A percentile compares a stretch with the other conserved stretches of the same genome.
These are phyloP conservation scores for Cladophialophora immunda DNA, from an alignment of 2,329 filamentous ascomycete species.

Conservation along the genomic window DNA sequence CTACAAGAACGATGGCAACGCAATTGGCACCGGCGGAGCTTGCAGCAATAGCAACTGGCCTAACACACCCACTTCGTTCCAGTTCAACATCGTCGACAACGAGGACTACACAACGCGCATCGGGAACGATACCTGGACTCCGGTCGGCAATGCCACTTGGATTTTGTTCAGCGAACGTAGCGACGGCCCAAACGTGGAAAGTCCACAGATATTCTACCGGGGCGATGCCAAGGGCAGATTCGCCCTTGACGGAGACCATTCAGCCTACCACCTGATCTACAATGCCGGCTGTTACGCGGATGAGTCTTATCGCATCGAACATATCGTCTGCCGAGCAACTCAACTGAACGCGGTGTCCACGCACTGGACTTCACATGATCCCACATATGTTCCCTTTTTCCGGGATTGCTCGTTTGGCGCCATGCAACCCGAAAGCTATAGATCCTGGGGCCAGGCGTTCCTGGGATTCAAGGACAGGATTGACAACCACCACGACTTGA, in stretches of 20 bases:
- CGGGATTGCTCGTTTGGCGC: conserved; percentile 14
- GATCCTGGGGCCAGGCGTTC: conserved; percentile 19
- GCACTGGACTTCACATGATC: conserved; percentile 11
- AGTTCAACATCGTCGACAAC: conserved; percentile 18
- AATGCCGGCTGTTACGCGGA: conserved; percentile 25
- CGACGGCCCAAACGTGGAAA: conserved; percentile 27
- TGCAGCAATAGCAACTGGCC: conserved; percentile 46
- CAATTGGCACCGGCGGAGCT: conserved; percentile 49
- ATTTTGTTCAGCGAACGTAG: conserved; percentile 10
- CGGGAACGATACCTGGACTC: conserved; percentile 11
- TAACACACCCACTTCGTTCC: conserved; percentile 41
- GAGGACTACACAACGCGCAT: conserved; percentile 19
- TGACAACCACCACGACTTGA: conserved; percentile 2
- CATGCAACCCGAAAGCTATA: conserved; percentile 11
- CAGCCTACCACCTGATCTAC: conserved; percentile 30
- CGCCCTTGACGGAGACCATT: neutral
- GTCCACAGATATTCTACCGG: conserved; percentile 22
- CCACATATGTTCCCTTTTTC: conserved; percentile 10
- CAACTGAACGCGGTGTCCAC: conserved; percentile 16
- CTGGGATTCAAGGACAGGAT: conserved; percentile 10
- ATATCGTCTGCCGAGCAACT: conserved; percentile 22
- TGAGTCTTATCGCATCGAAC: conserved; percentile 26
- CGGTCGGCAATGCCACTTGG: conserved; percentile 17
- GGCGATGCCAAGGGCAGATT: conserved; percentile 13
- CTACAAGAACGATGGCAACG: conserved; percentile 71